These are phyloP conservation scores for Calonectria pteridis DNA, from an alignment of 2,329 filamentous ascomycete species.

Conservation along the genomic window DNA sequence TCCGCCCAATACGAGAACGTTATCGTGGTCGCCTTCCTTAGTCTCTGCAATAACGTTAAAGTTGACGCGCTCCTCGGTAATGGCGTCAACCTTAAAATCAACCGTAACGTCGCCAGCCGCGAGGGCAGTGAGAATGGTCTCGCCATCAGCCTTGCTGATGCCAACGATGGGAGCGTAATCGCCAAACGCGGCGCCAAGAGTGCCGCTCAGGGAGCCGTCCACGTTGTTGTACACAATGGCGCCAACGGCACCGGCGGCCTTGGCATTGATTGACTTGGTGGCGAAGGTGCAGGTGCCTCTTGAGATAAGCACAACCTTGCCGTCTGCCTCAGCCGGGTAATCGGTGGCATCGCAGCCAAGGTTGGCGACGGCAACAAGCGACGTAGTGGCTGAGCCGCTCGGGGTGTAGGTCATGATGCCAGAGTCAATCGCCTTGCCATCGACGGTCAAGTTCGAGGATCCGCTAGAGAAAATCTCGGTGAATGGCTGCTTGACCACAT, in stretches of 20 bases:
- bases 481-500: conserved; percentile 60
- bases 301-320: conserved; percentile 70
- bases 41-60: conserved; percentile 66
- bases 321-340: conserved; percentile 64
- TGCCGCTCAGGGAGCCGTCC: conserved; percentile 63
- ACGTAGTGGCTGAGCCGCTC: conserved; percentile 54
- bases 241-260: conserved; percentile 67
- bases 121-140: conserved; percentile 47
- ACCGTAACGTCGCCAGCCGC: conserved; percentile 48
- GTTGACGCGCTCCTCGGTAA: conserved; percentile 60
- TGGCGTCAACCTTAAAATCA: conserved; percentile 58
- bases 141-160: conserved; percentile 62
- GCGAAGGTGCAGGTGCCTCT: conserved; percentile 72
- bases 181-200: conserved; percentile 62
- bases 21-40: conserved; percentile 60
- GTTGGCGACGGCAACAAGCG: conserved; percentile 61
- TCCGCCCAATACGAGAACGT: conserved; percentile 61
- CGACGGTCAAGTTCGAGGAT: conserved; percentile 46
- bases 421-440: conserved; percentile 44
- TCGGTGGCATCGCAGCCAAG: conserved; percentile 67
- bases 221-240: conserved; percentile 74
- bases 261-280: conserved; percentile 68
- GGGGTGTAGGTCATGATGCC: conserved; percentile 64
- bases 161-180: conserved; percentile 65
- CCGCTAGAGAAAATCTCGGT: conserved; percentile 53